Percentiles rank a stretch among this genome's conserved stretches.
Evolutionary conservation across 768 basidiomycete genomes (phyloP).

Genomic region (Galerina sulciceps): DNA sequence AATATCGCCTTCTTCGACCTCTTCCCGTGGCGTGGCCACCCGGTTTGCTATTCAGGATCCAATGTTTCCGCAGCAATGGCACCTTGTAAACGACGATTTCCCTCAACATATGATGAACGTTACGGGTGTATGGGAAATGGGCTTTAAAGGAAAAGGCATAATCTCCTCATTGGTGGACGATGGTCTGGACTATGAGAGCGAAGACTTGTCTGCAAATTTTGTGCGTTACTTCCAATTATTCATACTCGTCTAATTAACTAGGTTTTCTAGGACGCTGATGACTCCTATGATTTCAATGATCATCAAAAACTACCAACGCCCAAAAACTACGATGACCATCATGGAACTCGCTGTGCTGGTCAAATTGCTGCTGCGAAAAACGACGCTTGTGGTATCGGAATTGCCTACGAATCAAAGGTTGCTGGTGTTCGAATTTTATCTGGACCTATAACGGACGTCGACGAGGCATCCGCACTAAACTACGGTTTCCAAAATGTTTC

Average conservation of each 20-base stretch:
- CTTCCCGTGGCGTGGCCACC: slow-evolving; percentile 53
- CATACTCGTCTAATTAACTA: slow-evolving; percentile 30
- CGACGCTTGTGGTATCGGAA: slow-evolving; percentile 91
- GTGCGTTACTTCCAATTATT: slow-evolving; percentile 52
- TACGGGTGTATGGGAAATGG: slow-evolving; percentile 90
- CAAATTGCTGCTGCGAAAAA: slow-evolving; percentile 95
- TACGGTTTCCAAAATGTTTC: slow-evolving; percentile 91
- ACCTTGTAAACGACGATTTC: slow-evolving; percentile 85
- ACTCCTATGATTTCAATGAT: slow-evolving; percentile 97
- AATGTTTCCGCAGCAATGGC: slow-evolving; percentile 88
- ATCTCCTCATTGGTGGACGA: slow-evolving; percentile 93
- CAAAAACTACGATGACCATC: slow-evolving; percentile 87
- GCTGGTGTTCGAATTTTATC: slow-evolving; percentile 96
- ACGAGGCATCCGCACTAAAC: slow-evolving; percentile 95
- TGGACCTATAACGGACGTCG: slow-evolving; percentile 91
- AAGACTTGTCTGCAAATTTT: slow-evolving; percentile 90
- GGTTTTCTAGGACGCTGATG: slow-evolving; percentile 68
- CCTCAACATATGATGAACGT: slow-evolving; percentile 91
- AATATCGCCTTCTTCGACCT: slow-evolving; percentile 40
- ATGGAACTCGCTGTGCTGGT: slow-evolving; percentile 97
- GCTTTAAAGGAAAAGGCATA: slow-evolving; percentile 85
- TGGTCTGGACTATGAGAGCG: slow-evolving; percentile 88
- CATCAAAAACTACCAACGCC: slow-evolving; percentile 88
- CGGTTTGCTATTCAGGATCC: slow-evolving; percentile 81
- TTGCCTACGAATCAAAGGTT: slow-evolving; percentile 90